phyloP scores from a whole-genome alignment of 768 basidiomycete genomes.

The Sutorius australiensis region DNA sequence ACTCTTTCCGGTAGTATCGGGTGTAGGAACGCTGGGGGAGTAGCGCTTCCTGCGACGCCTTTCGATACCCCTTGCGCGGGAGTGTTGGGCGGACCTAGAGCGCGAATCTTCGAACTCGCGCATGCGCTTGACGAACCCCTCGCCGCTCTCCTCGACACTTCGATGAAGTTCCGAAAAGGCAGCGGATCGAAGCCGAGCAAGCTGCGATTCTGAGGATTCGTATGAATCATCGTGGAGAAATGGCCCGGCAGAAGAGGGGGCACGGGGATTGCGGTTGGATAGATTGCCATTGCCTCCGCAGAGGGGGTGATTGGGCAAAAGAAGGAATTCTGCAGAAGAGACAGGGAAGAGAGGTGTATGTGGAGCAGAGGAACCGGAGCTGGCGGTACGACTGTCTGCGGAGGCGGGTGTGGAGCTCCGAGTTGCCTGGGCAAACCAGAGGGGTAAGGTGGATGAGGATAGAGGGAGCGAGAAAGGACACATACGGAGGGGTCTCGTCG shows the following conservation, averaged over 20 bases:
- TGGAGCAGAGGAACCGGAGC: conserved; percentile 26
- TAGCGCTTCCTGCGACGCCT: conserved; percentile 43
- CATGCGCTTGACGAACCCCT: conserved; percentile 69
- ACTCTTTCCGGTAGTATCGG: conserved; percentile 16
- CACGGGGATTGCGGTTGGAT: conserved; percentile 11
- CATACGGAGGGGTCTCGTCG: conserved; percentile 49
- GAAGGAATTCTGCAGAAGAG: conserved; percentile 48
- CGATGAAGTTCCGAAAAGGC: conserved; percentile 65
- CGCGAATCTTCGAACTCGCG: conserved; percentile 62
- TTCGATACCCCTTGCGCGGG: conserved; percentile 38
- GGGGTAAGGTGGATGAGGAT: conserved; percentile 6
- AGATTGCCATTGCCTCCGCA: conserved; percentile 3
- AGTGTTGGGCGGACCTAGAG: conserved; percentile 37
- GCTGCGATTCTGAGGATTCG: conserved; percentile 27
- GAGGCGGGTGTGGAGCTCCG: conserved; percentile 31
- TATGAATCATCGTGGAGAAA: conserved; percentile 19
- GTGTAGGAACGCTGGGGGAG: conserved; percentile 21
- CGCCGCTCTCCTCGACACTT: conserved; percentile 60
- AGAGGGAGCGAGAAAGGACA: neutral
- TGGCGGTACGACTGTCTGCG: conserved; percentile 26
- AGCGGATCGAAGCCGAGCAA: conserved; percentile 50
- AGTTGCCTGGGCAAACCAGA: conserved; percentile 19
- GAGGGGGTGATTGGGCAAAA: conserved; percentile 34
- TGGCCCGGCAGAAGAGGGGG: conserved; percentile 22
- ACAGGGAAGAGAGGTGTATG: conserved; percentile 41